phyloP scores from a whole-genome alignment of 257 asterid genomes.

The Scutellaria minor region DNA sequence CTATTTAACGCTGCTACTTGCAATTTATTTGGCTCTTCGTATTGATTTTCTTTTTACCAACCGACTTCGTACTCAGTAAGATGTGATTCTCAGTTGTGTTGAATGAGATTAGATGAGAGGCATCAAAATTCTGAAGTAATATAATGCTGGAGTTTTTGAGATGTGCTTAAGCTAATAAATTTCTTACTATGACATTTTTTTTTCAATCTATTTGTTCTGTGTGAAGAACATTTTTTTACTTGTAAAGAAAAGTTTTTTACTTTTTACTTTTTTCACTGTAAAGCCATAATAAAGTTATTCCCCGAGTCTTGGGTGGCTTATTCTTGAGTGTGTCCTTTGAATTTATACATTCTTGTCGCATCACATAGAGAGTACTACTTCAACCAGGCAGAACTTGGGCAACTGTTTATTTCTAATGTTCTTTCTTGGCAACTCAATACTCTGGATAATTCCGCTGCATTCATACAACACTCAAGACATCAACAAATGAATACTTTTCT shows the following conservation, averaged over 20 bases:
- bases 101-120: not conserved
- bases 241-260: not conserved
- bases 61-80: not conserved
- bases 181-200: not conserved
- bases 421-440: not conserved
- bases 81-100: not conserved
- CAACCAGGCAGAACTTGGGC: slow-evolving; percentile 30
- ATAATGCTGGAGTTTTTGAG: not conserved
- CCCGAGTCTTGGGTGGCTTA: no score
- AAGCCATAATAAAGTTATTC: not conserved
- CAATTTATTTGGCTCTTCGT: not conserved
- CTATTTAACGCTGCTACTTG: not conserved
- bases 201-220: not conserved
- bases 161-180: not conserved
- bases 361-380: not conserved
- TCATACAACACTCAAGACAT: not conserved
- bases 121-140: not conserved
- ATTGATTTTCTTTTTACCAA: not conserved
- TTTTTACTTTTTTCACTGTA: not conserved
- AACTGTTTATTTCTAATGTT: slow-evolving; percentile 62
- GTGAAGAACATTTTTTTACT: not conserved
- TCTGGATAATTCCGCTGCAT: not conserved
- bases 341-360: not conserved
- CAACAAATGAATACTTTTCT: not conserved
- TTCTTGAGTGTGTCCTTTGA: not conserved